These are phyloP conservation scores for Neonectria ditissima DNA, from an alignment of 2,329 filamentous ascomycete genomes.

Conservation along the genomic window DNA sequence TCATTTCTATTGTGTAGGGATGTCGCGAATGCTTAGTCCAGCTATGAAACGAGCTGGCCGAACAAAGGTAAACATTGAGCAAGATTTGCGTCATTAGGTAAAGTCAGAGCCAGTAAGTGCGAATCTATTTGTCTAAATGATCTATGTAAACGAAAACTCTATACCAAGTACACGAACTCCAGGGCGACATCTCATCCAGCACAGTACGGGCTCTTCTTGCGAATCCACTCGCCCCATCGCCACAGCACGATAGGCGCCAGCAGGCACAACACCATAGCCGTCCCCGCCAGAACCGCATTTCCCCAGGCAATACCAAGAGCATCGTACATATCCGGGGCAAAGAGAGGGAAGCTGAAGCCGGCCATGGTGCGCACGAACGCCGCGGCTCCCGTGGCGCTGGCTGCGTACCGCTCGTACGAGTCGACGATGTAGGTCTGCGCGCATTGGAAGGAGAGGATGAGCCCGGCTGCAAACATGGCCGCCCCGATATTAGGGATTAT, in stretches of 20 bases:
- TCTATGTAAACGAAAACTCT: neutral
- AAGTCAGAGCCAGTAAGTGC: too few species aligned
- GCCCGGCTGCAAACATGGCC: constrained; percentile 57
- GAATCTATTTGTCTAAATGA: neutral
- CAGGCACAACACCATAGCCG: constrained; percentile 38
- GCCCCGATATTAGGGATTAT: constrained; percentile 70
- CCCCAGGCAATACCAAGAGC: constrained; percentile 59
- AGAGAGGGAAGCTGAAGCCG: constrained; percentile 69
- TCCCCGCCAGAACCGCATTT: constrained; percentile 51
- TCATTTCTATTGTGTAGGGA: too few species aligned
- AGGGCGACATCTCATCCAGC: constrained; percentile 19
- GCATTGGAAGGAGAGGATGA: constrained; percentile 68
- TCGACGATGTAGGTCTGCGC: constrained; percentile 71
- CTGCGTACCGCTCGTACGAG: constrained; percentile 55
- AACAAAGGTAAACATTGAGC: too few species aligned
- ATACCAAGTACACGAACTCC: neutral
- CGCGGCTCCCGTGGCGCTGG: constrained; percentile 62
- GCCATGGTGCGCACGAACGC: constrained; percentile 66
- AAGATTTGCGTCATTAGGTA: too few species aligned
- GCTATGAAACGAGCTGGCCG: too few species aligned
- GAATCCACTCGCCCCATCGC: constrained; percentile 37
- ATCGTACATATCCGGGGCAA: constrained; percentile 59
- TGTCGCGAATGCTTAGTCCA: too few species aligned
- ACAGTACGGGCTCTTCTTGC: constrained; percentile 37
- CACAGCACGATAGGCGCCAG: constrained; percentile 34